These are phyloP conservation scores for Asparagopsis taxiformis DNA, from an alignment of 31 red algal genomes.

Conservation along the genomic window DNA sequence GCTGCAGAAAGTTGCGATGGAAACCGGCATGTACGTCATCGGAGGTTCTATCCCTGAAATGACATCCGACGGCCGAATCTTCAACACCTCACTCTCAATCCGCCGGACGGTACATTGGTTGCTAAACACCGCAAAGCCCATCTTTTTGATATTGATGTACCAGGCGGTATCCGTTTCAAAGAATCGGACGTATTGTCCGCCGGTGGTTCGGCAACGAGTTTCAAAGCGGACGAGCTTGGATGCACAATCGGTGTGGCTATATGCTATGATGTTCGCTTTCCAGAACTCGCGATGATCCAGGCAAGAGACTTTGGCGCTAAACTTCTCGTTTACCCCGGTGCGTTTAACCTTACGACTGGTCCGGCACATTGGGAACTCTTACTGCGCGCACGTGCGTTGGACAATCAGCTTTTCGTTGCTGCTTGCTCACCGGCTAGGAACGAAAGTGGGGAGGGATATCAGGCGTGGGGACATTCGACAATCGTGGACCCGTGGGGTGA, in stretches of 20 bases:
- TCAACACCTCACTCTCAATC: conserved; percentile 79
- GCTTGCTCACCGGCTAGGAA: conserved; percentile 76
- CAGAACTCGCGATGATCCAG: conserved; percentile 72
- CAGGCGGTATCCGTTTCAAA: conserved; percentile 79
- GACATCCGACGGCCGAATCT: conserved; percentile 42
- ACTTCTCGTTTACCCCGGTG: conserved; percentile 81
- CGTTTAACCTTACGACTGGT: conserved; percentile 97
- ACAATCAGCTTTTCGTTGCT: conserved; percentile 90
- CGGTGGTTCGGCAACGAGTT: conserved; percentile 66
- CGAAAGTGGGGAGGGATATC: conserved; percentile 55
- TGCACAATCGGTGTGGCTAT: conserved; percentile 81
- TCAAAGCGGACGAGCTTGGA: conserved; percentile 28
- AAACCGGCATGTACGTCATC: conserved; percentile 66
- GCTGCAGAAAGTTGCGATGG: conserved; percentile 65
- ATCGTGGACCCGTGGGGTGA: conserved; percentile 92
- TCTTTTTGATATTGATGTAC: conserved; percentile 96
- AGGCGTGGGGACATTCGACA: conserved; percentile 88
- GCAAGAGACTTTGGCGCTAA: conserved; percentile 44
- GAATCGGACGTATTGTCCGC: conserved; percentile 85
- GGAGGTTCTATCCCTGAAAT: conserved; percentile 89
- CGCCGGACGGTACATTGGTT: conserved; percentile 72
- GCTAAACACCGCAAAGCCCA: conserved; percentile 96
- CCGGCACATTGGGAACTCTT: conserved; percentile 97
- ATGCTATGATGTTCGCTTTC: conserved; percentile 98
- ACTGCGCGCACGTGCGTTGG: conserved; percentile 77